Evolutionary conservation across 345 rosid genomes (phyloP), one percentile per base, ranked within the genome.

Genomic region (Eucalyptus regnans): DNA sequence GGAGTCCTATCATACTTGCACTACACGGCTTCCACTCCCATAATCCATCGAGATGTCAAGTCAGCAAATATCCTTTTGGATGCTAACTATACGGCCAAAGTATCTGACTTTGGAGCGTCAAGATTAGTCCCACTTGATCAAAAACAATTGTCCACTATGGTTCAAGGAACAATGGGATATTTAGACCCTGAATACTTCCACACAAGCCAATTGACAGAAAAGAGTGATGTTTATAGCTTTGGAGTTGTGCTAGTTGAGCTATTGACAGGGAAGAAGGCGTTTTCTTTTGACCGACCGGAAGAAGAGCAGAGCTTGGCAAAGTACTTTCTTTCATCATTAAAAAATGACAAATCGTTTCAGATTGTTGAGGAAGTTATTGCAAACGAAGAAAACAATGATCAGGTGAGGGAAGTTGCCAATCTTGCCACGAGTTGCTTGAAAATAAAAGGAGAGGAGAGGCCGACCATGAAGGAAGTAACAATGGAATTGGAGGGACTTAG

Each of bases 221-320:
- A 93, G 87, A 93, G 94, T 3, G 93, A 93, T 91, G 95, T 93
- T 7, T 92, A 92, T 8, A 92, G 94, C 58, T 93, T 92, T n/a
- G 93, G 94, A 1, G 94, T 93, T 50, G 94, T 91, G 17, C 51
- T 92, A 52, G 89, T 90, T 27, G 95, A 93, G 91, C 91, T 93
- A 27, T 79, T 91, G 64, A 93, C 93, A 0, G 94, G 93, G 86
- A 62, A 89, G 58, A 92, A 54, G 76, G 90, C 91, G 1, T 14
- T 92, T 25, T 89, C 90, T 4, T 87, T 51, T 31, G 86, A 87
- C 29, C 87, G 90, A 27, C 89, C 88, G 9, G 92, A 91, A 62
- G 90, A 90, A 84, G 89, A 90, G 5, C 90, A 51, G 17, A 90
- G 88, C 25, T 89, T 92, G 25, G 91, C 89, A 13, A 48, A 71